Conservation (phyloP, 169 alveolate species). For the Babesia caballi region DNA sequence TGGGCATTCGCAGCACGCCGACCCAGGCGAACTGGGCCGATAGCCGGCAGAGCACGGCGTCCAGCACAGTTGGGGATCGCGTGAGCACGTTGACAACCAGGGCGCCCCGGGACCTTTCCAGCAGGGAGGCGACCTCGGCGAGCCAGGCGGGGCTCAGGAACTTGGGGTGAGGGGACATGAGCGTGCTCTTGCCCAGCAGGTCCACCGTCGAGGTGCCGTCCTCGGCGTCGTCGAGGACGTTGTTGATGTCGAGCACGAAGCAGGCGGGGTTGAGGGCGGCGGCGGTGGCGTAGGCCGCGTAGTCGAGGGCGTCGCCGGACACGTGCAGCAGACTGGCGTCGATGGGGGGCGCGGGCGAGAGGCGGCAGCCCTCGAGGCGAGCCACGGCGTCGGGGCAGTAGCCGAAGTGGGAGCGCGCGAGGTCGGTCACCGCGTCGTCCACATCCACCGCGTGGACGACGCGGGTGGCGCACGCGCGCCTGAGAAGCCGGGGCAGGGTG, state of each 20-base stretch:
- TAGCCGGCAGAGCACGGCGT: constrained; percentile 17
- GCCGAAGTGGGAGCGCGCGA: constrained; percentile 35
- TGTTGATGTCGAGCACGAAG: constrained; percentile 46
- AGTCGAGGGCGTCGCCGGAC: constrained; percentile 37
- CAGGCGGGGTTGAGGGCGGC: neutral
- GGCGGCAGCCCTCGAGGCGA: neutral
- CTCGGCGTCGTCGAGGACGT: constrained; percentile 18
- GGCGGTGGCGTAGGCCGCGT: neutral
- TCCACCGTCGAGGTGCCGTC: neutral
- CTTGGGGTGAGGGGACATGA: constrained; percentile 56
- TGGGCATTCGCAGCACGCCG: constrained; percentile 34
- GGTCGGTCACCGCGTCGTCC: constrained; percentile 33
- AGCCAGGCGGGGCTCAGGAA: constrained; percentile 26
- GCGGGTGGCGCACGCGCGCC: neutral
- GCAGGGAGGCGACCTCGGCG: neutral
- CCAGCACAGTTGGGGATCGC: constrained; percentile 22
- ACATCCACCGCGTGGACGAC: constrained; percentile 30
- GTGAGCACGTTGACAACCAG: constrained; percentile 47
- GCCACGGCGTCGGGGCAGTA: constrained; percentile 22
- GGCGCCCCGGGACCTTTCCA: neutral
- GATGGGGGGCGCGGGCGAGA: neutral
- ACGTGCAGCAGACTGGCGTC: constrained; percentile 17
- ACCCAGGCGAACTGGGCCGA: constrained; percentile 26
- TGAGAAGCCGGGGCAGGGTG: constrained; percentile 21
- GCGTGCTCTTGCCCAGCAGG: constrained; percentile 2